Percentiles rank a stretch among this genome's conserved stretches.
Conservation (phyloP, 1,284 basidiomycete species). For the Microbotryum intermedium region DNA sequence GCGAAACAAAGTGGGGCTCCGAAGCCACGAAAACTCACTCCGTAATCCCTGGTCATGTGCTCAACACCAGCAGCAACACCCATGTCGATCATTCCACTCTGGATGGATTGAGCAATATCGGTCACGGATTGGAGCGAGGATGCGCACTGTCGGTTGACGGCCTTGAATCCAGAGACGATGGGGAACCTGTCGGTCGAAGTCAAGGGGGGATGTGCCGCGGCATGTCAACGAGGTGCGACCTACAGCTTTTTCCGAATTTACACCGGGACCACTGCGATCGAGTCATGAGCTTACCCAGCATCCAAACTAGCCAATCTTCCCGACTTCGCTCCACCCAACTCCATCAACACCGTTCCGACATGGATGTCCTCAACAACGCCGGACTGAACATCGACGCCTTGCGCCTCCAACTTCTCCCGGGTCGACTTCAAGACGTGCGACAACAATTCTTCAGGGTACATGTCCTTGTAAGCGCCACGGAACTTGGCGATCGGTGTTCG, state of each 20-base stretch:
- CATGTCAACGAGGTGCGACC: neutral
- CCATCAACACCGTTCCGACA: conserved; percentile 41
- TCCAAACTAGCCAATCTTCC: conserved; percentile 40
- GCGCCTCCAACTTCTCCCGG: conserved; percentile 34
- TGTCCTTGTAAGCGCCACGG: conserved; percentile 38
- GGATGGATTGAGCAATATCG: conserved; percentile 40
- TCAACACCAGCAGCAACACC: conserved; percentile 51
- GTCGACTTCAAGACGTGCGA: conserved; percentile 37
- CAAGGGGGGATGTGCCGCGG: neutral
- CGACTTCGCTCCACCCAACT: conserved; percentile 40
- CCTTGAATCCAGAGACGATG: conserved; percentile 31
- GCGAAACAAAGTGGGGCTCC: no score
- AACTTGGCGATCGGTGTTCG: conserved; percentile 40
- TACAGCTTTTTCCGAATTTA: neutral
- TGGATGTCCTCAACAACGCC: conserved; percentile 38
- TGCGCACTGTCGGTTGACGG: conserved; percentile 41
- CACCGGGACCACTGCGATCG: conserved; percentile 23
- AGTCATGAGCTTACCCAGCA: conserved; percentile 34
- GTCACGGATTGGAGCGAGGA: conserved; percentile 39
- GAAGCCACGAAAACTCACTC: conserved; percentile 5
- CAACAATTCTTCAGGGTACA: conserved; percentile 38
- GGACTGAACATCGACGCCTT: conserved; percentile 36
- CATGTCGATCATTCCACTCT: conserved; percentile 74
- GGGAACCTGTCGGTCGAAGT: conserved; percentile 20
- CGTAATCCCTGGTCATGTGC: conserved; percentile 30